Percentiles rank a stretch among this genome's conserved stretches.
These are phyloP conservation scores for Fusarium sterilihyphosum DNA, from an alignment of 2,329 filamentous ascomycete species.

Conservation along the genomic window DNA sequence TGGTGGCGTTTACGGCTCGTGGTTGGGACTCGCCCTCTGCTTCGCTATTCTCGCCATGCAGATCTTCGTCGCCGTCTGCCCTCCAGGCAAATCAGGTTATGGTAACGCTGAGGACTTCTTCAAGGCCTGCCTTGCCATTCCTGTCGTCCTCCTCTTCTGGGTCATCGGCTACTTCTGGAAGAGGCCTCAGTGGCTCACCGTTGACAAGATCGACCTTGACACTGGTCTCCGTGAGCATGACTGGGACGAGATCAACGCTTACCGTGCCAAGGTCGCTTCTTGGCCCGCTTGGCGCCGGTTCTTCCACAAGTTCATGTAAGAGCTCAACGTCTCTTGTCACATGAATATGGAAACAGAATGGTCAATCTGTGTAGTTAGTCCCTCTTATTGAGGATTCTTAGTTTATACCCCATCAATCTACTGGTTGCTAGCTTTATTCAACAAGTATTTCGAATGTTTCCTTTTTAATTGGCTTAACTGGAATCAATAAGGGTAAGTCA, in stretches of 20 bases:
- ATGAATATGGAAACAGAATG: not conserved
- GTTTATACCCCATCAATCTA: constrained; percentile 34
- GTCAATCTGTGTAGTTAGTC: constrained; percentile 15
- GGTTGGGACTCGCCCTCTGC: constrained; percentile 67
- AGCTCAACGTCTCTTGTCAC: fast-evolving
- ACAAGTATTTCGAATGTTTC: fast-evolving
- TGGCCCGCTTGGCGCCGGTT: constrained; percentile 60
- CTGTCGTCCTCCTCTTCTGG: constrained; percentile 66
- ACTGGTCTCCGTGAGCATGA: constrained; percentile 71
- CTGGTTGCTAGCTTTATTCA: not conserved
- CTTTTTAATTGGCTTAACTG: too few relatives aligned
- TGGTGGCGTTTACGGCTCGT: constrained; percentile 70
- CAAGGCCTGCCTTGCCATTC: constrained; percentile 62
- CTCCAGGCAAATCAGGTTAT: constrained; percentile 44
- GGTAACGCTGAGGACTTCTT: constrained; percentile 62
- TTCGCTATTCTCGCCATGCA: constrained; percentile 63
- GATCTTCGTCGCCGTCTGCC: constrained; percentile 60
- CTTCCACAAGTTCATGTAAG: constrained; percentile 27
- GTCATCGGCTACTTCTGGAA: constrained; percentile 71
- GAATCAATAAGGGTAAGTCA: not conserved
- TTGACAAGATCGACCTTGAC: constrained; percentile 73
- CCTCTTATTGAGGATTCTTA: constrained; percentile 7
- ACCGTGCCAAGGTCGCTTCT: constrained; percentile 57
- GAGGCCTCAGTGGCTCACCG: constrained; percentile 65
- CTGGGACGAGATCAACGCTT: constrained; percentile 69